Conservation (phyloP, 192 early-diverging fungal genomes). For the Linnemannia elongata region DNA sequence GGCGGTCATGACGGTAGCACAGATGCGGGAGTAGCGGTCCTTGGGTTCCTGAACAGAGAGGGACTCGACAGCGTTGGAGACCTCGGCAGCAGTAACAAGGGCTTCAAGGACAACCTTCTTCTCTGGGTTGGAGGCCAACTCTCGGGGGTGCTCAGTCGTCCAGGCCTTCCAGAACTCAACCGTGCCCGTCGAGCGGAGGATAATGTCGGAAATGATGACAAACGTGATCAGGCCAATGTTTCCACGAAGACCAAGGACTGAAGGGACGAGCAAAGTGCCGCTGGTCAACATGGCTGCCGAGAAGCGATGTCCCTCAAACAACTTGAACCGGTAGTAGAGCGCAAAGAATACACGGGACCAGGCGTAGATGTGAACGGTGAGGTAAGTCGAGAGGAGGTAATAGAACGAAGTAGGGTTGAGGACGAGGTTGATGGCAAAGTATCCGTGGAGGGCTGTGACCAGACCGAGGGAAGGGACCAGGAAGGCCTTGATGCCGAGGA, state of each 20-base stretch:
- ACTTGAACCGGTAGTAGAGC: constrained; percentile 46
- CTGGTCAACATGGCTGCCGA: constrained; percentile 55
- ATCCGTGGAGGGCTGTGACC: constrained; percentile 47
- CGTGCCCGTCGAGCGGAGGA: constrained; percentile 9
- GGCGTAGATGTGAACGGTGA: constrained; percentile 56
- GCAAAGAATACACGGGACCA: constrained; percentile 57
- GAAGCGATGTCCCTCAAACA: constrained; percentile 47
- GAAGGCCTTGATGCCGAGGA: constrained; percentile 54
- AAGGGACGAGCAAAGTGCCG: constrained; percentile 41
- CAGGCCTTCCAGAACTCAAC: constrained; percentile 38
- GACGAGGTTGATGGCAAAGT: constrained; percentile 45
- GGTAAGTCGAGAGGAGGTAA: constrained; percentile 46
- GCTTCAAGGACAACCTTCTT: constrained; percentile 49
- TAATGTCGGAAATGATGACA: constrained; percentile 29
- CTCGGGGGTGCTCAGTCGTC: constrained; percentile 53
- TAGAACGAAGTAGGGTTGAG: constrained; percentile 47
- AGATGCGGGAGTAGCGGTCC: constrained; percentile 32
- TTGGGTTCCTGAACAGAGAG: constrained; percentile 19
- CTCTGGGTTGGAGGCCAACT: constrained; percentile 25
- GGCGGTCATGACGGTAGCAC: constrained; percentile 36
- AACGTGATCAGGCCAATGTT: constrained; percentile 27
- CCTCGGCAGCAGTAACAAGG: constrained; percentile 39
- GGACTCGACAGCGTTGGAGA: constrained; percentile 14
- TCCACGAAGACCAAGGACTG: constrained; percentile 42
- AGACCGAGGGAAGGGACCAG: constrained; percentile 36